Conservation (phyloP, 768 basidiomycete genomes). For the Auricularia sp. region DNA sequence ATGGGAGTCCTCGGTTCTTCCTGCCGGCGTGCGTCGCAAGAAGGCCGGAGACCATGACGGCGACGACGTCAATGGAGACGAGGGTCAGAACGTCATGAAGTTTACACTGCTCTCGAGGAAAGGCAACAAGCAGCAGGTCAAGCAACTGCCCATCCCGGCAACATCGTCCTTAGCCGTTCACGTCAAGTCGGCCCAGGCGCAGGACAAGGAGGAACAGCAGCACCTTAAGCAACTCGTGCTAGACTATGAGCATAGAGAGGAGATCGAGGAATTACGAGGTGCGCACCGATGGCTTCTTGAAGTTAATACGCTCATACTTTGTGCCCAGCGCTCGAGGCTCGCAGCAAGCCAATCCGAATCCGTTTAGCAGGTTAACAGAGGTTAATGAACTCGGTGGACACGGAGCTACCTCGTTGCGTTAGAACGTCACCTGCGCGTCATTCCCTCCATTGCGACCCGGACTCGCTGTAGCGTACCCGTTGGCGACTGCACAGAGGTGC, state of each 20-base stretch:
- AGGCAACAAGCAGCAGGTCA: constrained; percentile 88
- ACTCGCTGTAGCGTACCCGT: not conserved
- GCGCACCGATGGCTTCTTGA: not conserved
- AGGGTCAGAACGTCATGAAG: constrained; percentile 55
- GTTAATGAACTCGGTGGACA: not conserved
- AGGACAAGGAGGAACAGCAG: constrained; percentile 94
- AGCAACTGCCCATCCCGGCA: constrained; percentile 82
- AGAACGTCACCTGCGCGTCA: not conserved
- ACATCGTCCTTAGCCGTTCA: constrained; percentile 84
- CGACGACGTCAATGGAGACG: constrained; percentile 34
- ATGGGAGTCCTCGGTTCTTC: constrained; percentile 81
- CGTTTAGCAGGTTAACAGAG: constrained; percentile 5
- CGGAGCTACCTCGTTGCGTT: too few species aligned
- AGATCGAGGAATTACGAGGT: constrained; percentile 24
- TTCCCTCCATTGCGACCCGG: not conserved
- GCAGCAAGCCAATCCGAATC: constrained; percentile 7
- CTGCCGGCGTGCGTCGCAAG: constrained; percentile 46
- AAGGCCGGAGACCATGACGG: constrained; percentile 53
- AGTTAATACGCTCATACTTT: not conserved
- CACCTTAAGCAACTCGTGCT: constrained; percentile 92
- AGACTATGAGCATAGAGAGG: constrained; percentile 83
- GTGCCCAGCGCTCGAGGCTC: constrained; percentile 6
- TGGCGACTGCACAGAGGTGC: too few species aligned
- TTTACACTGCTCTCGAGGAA: constrained; percentile 90
- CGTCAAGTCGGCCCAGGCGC: constrained; percentile 81